Evolutionary conservation across 225 moss, liverwort and hornwort genomes (phyloP).

Genomic region (Pleurozium schreberi): DNA sequence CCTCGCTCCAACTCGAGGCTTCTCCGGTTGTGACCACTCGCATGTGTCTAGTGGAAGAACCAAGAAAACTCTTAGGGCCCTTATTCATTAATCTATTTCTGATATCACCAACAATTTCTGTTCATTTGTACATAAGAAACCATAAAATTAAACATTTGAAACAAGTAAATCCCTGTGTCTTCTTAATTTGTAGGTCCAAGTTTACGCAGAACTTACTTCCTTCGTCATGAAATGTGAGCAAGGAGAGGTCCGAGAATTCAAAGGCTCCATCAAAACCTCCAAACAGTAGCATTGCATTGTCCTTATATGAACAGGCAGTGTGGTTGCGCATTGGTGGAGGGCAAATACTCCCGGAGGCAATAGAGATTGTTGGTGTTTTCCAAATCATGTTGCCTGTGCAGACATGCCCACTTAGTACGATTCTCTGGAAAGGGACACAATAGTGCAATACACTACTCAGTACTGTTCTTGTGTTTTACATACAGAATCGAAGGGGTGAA

Average conservation of each 20-base stretch:
- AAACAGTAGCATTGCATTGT: conserved; percentile 62
- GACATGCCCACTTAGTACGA: not conserved
- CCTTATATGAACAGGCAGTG: conserved; percentile 60
- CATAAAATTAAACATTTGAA: not conserved
- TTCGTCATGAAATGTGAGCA: conserved; percentile 55
- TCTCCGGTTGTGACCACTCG: conserved; percentile 77
- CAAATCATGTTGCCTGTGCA: conserved; percentile 49
- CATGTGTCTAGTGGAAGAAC: conserved; percentile 35
- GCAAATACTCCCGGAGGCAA: conserved; percentile 40
- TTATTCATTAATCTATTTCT: not conserved
- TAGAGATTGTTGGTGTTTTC: conserved; percentile 32
- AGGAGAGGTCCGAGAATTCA: conserved; percentile 62
- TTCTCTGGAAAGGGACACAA: not conserved
- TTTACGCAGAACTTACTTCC: conserved; percentile 31
- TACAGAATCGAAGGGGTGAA: not conserved
- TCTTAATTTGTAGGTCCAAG: not conserved
- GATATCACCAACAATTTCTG: not conserved
- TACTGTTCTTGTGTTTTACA: not conserved
- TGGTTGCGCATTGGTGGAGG: conserved; percentile 88
- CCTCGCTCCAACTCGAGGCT: conserved; percentile 25
- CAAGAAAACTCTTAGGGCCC: not conserved
- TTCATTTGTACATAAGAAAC: not conserved
- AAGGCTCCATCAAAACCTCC: conserved; percentile 84
- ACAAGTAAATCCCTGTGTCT: not conserved
- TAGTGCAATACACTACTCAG: not conserved